Evolutionary conservation across 1,284 basidiomycete genomes (phyloP).

Genomic region (Ceratobasidium sp.): DNA sequence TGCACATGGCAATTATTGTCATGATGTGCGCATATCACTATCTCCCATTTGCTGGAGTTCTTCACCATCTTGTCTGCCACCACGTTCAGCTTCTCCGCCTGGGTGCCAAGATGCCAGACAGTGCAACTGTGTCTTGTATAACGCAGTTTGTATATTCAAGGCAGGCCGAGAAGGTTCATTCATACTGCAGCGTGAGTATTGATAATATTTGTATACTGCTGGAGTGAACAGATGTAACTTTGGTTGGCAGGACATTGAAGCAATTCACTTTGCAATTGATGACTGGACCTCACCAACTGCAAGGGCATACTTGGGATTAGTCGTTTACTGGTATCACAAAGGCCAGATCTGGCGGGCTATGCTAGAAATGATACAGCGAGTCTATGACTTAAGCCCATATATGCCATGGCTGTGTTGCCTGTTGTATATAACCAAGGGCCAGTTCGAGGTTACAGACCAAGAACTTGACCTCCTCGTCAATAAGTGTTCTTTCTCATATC

Average conservation of each 20-base stretch:
- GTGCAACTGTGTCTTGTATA: neutral
- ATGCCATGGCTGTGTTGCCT: too few species aligned
- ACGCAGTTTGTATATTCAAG: neutral
- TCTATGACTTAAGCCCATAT: too few species aligned
- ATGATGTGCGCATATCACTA: conserved; percentile 18
- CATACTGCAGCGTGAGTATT: neutral
- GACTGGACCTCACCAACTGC: conserved; percentile 15
- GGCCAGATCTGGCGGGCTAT: conserved; percentile 1
- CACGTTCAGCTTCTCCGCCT: conserved; percentile 6
- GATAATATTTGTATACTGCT: too few species aligned
- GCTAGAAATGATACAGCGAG: neutral
- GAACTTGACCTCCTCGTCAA: too few species aligned
- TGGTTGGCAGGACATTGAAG: neutral
- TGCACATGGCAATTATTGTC: conserved; percentile 12
- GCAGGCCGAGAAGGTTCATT: neutral
- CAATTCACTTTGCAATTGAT: conserved; percentile 14
- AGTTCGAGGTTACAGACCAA: too few species aligned
- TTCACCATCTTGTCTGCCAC: neutral
- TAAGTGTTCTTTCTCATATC: neutral
- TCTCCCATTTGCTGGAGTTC: conserved; percentile 16
- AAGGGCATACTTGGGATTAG: neutral
- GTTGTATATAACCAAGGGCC: too few species aligned
- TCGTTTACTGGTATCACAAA: conserved; percentile 3
- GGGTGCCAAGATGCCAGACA: conserved; percentile 4
- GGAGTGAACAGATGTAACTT: too few species aligned